phyloP scores from a whole-genome alignment of 2,329 filamentous ascomycete species.

The Beauveria varroae region DNA sequence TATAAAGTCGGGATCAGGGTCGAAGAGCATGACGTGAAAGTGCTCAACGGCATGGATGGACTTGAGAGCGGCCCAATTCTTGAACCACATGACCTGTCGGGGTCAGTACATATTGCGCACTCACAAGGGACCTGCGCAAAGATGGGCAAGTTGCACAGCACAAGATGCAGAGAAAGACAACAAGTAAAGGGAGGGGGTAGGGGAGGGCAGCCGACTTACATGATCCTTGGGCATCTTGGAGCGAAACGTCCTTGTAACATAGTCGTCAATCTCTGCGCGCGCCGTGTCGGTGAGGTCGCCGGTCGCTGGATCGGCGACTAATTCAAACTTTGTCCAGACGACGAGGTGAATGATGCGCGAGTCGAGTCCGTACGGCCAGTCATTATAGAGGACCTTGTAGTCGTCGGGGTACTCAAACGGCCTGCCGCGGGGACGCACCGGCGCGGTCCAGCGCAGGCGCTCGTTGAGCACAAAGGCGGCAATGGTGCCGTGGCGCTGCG shows the following conservation, averaged over 20 bases:
- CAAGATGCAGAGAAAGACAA: background rate
- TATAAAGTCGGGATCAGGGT: slow-evolving; percentile 64
- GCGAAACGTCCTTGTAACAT: slow-evolving; percentile 61
- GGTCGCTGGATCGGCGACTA: slow-evolving; percentile 59
- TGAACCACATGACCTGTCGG: slow-evolving; percentile 37
- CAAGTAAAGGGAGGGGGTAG: background rate
- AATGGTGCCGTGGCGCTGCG: slow-evolving; percentile 64
- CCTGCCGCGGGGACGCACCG: slow-evolving; percentile 24
- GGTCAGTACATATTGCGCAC: slow-evolving; percentile 5
- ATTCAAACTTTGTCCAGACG: slow-evolving; percentile 84
- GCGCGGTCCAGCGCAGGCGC: slow-evolving; percentile 60
- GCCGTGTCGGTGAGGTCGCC: slow-evolving; percentile 61
- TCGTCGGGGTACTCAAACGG: slow-evolving; percentile 46
- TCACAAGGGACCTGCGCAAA: background rate
- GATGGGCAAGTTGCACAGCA: too few species aligned
- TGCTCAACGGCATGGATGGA: slow-evolving; percentile 84
- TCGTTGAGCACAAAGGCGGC: slow-evolving; percentile 67
- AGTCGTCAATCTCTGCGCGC: slow-evolving; percentile 59
- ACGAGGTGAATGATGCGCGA: slow-evolving; percentile 73
- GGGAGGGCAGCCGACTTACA: slow-evolving; percentile 32
- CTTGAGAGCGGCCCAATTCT: slow-evolving; percentile 78
- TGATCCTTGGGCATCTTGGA: slow-evolving; percentile 40
- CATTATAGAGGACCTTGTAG: slow-evolving; percentile 72
- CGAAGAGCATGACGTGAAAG: slow-evolving; percentile 86
- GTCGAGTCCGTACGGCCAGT: slow-evolving; percentile 91